Percentiles rank a stretch among this genome's conserved stretches.
These are phyloP conservation scores for Fraxinus dipetala DNA, from an alignment of 305 asterid genomes.

Conservation along the genomic window DNA sequence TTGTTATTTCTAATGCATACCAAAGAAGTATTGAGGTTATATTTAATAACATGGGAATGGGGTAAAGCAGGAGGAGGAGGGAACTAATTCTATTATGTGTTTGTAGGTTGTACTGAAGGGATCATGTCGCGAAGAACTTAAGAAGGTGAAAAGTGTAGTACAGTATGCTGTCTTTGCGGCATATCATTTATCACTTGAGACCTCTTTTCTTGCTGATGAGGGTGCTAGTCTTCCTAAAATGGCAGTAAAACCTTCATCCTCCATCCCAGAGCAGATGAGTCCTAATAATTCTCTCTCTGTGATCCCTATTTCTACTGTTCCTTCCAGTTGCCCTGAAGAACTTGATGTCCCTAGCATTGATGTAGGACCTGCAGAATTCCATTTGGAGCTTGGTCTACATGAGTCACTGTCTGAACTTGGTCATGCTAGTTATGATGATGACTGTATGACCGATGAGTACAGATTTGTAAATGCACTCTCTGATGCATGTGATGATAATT, in stretches of 20 bases:
- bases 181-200: conserved; percentile 80
- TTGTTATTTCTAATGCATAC: not conserved
- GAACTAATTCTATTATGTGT: conserved; percentile 10
- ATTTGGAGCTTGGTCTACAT: conserved; percentile 51
- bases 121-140: conserved; percentile 63
- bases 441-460: conserved; percentile 4
- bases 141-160: conserved; percentile 75
- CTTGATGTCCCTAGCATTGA: conserved; percentile 24
- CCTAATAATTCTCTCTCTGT: conserved; percentile 33
- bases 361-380: conserved; percentile 36
- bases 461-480: conserved; percentile 30
- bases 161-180: conserved; percentile 94
- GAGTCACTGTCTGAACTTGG: conserved; percentile 50
- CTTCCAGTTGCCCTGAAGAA: conserved; percentile 29
- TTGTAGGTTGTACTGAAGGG: conserved; percentile 81
- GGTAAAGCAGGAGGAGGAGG: conserved; percentile 10
- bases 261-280: conserved; percentile 32
- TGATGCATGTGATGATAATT: conserved; percentile 40
- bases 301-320: conserved; percentile 28
- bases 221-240: conserved; percentile 80
- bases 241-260: conserved; percentile 31
- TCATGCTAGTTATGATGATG: conserved; percentile 19
- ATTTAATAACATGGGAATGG: not conserved
- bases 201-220: conserved; percentile 92
- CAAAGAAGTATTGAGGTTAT: conserved; percentile 2